Evolutionary conservation across 345 rosid genomes (phyloP), one percentile per base, ranked within the genome.

Genomic region (Lenwebbia sp.): DNA sequence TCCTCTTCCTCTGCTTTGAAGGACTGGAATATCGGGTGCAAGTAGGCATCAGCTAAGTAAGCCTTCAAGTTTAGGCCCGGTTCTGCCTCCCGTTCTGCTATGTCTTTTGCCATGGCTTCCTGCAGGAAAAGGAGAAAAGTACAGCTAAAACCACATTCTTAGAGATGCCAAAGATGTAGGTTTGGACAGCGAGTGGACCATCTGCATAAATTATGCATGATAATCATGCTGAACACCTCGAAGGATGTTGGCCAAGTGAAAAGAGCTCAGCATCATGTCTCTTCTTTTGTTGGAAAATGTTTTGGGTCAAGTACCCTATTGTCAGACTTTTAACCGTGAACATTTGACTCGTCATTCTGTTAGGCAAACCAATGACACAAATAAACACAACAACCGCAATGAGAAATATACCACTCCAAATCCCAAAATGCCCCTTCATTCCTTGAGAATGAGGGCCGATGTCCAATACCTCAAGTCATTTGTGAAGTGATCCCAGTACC

Each of bases 61-160:
- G 96, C 93, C 86, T 92, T 93, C 84, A 94, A 85, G 91, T 93
- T 93, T 60, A 92, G 30, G 41, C 91, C 92, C 10, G 94, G 90
- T 86, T 95, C 98, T 25, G 91, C 88, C 19, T 92, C 90, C 78
- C 75, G 90, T 83, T 95, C 99, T 56, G 81, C 47, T 37, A 91
- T 84, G 87, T 97, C 99, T 89, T 95, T 97, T 10, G 93, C 93
- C 98, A 94, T 94, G 81, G 99, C 99, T 85, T 97, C 99, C 99
- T 97, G 96, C 51, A 82, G 23, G 82, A 84, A 23, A 65, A 85
- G 6, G 82, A 33, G 47, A 83, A 54, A 57, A 83, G 84, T 85
- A 84, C 65, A n/a, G 8, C 51, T 70, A 33, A 70, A 70, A 37
- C 25, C 47, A 37, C 81, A 70, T 37, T 70, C 47, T 19, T 19